Evolutionary conservation across 1,284 basidiomycete genomes (phyloP), one percentile per base, ranked within the genome.

Genomic region (Neotropicomus parvogracilis): DNA sequence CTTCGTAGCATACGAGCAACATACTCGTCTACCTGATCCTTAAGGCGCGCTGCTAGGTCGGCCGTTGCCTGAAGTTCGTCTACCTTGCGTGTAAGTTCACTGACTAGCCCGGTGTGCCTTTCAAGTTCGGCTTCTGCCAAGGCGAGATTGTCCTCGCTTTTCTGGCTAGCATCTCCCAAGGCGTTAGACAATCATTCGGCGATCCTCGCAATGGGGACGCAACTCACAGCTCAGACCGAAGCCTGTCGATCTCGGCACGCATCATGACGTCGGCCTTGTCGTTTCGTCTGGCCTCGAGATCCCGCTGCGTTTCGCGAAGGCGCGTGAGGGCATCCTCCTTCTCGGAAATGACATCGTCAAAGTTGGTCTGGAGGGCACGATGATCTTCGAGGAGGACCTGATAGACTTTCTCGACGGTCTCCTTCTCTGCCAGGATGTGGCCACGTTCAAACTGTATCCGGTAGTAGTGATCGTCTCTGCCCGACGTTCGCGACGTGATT

Each of bases 1-100:
- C 40, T 32, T 19, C 21, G 33, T 26, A 27, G 36, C 32, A 39
- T 17, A 13, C 4, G 38, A 40, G 2, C 3, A 4, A 50, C 46
- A 70, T 67, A 92, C 88, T 98, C 95, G 62, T 99, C 95, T 1
- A 97, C 75, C 68, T 97, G 87, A 62, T 98, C 95, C 63, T 93
- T 95, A 50, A 98, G 74, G 55, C 80, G 81, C 5, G 72, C 76
- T 2, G 85, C 85, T 58, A 93, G 83, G 53, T 88, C 86, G 0
- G 91, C 91, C 58, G 80, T 77, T 3, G 64, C 70, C 61, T 88
- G 85, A n/a, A 97, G 73, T 35, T 97, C 92, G 36, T 93, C 91
- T 10, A 88, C 78, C 62, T 81, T 85, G 56, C 80, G 79, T 8
- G 82, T 89, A 51, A 95, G 70, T 21, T 92, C 91, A 1, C 79